Conservation (phyloP, 2,329 filamentous ascomycete genomes). For the Arthroderma sp. region DNA sequence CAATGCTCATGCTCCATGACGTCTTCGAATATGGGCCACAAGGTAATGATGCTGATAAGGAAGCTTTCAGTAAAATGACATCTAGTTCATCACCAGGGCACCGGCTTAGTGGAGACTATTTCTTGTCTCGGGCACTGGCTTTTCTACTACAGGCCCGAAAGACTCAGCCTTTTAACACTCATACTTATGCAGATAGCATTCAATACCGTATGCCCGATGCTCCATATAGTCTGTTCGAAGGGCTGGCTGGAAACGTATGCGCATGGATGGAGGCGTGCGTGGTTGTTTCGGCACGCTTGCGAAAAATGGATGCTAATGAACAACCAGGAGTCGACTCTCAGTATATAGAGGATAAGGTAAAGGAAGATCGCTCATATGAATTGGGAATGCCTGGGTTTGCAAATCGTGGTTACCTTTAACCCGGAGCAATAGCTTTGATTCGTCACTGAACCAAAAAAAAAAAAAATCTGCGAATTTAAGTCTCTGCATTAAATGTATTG, state of each 20-base stretch:
- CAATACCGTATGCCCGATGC: conserved; percentile 29
- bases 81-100: conserved; percentile 4
- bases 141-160: conserved; percentile 27
- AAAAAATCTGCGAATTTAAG: no score
- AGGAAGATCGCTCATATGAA: conserved; percentile 1
- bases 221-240: conserved; percentile 28
- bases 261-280: conserved; percentile 31
- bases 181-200: conserved; percentile 8
- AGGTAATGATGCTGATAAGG: conserved; percentile 13
- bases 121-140: conserved; percentile 25
- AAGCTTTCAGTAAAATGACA: conserved; percentile 12
- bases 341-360: background rate
- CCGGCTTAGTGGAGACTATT: conserved; percentile 21
- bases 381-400: conserved; percentile 6
- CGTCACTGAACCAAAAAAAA: no score
- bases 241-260: conserved; percentile 27
- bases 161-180: conserved; percentile 23
- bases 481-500: no score
- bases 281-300: conserved; percentile 21
- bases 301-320: conserved; percentile 17
- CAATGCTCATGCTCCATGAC: conserved; percentile 25
- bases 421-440: no score
- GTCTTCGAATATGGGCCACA: conserved; percentile 21
- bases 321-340: background rate
- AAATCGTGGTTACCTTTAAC: conserved; percentile 6